Conservation (phyloP, 805 yeast genomes). For the Candida insectorum region DNA sequence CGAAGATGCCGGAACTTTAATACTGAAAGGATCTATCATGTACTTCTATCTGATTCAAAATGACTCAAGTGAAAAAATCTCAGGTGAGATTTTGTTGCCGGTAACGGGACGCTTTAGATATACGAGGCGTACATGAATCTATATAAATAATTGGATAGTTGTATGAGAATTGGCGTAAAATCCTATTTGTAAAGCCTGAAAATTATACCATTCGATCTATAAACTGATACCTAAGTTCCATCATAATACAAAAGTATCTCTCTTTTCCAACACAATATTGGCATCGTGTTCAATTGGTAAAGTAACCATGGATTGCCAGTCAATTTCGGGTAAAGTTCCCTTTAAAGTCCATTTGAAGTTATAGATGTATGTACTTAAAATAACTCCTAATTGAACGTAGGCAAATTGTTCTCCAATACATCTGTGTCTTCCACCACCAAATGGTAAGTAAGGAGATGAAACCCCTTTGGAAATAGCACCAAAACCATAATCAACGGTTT, state of each 20-base stretch:
- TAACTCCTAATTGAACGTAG: conserved; percentile 83
- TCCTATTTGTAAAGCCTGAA: too few relatives aligned
- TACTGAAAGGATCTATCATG: conserved; percentile 12
- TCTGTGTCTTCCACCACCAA: conserved; percentile 99
- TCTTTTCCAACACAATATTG: conserved; percentile 65
- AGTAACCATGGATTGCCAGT: conserved; percentile 89
- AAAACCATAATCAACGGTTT: conserved; percentile 86
- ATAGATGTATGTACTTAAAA: conserved; percentile 71
- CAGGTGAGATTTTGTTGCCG: conserved; percentile 3
- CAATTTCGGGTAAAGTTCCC: conserved; percentile 57
- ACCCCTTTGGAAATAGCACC: conserved; percentile 97
- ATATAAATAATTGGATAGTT: too few relatives aligned
- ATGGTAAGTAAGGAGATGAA: conserved; percentile 91
- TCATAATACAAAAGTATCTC: conserved; percentile 38
- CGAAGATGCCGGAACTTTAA: conserved; percentile 91
- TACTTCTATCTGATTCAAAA: not conserved
- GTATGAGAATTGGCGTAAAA: too few relatives aligned
- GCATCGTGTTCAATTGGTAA: conserved; percentile 76
- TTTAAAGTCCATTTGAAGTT: conserved; percentile 71
- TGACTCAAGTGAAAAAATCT: conserved; percentile 2
- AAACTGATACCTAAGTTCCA: not conserved
- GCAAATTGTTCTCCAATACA: conserved; percentile 99
- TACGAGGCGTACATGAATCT: too few relatives aligned
- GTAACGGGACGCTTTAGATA: too few relatives aligned
- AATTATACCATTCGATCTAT: too few relatives aligned